Conservation (phyloP, 2,329 filamentous ascomycete genomes). For the Mariannaea elegans region DNA sequence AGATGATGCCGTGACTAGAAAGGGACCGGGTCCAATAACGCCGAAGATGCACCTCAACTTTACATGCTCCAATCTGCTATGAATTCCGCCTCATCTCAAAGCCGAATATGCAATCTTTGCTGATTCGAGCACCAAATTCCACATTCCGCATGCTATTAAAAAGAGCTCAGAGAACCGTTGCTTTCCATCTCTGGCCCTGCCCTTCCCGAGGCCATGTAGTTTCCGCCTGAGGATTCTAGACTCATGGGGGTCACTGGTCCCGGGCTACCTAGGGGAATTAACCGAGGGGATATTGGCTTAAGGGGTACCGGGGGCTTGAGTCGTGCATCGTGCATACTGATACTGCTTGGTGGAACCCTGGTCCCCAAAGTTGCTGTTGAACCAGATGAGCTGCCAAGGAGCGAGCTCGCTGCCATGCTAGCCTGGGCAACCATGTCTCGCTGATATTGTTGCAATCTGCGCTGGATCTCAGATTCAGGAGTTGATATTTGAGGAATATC, state of each 20-base stretch:
- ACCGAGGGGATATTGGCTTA: conserved; percentile 59
- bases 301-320: conserved; percentile 50
- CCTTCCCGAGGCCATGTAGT: conserved; percentile 45
- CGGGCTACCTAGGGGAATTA: conserved; percentile 64
- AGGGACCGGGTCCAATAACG: neutral
- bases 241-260: conserved; percentile 71
- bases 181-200: neutral
- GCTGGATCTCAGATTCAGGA: conserved; percentile 55
- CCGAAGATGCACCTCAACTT: neutral
- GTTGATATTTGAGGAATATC: conserved; percentile 21
- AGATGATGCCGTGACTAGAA: neutral
- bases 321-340: conserved; percentile 49
- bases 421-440: conserved; percentile 69
- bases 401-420: conserved; percentile 58
- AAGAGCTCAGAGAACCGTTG: neutral
- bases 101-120: neutral
- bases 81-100: too few species aligned
- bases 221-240: conserved; percentile 52
- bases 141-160: neutral
- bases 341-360: conserved; percentile 46
- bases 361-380: conserved; percentile 37
- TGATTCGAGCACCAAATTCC: neutral
- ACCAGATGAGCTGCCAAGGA: conserved; percentile 43
- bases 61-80: neutral
- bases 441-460: conserved; percentile 66